Base-by-base conservation (phyloP, 306 rosid genomes). In the Ormosia emarginata region DNA sequence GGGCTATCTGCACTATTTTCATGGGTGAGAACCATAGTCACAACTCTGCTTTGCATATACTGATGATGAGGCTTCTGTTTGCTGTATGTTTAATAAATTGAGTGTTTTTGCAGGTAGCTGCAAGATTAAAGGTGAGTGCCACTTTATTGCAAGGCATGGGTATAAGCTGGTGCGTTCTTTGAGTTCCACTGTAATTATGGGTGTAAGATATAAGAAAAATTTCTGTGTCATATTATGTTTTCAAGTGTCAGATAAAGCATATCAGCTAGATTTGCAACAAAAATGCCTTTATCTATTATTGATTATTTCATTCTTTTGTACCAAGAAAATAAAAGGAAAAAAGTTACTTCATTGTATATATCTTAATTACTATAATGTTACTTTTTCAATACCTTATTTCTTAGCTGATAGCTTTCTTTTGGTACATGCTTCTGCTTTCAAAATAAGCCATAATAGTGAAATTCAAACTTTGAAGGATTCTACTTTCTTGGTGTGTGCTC, bases 1-100 rank as follows among this genome's bases (percentile, higher is more conserved):
- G 99, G 94, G 77, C 86, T 96, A 57, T 94, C 99, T 49, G 98
- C 95, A 47, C 78, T 96, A 7, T 96, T 94, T 86, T 88, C 99
- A 79, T 75, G 89, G 94, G 99, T 96, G 89, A 91, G 98, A 86
- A 85, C 71, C 41, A 8, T 30, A 74, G 46, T 71, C 39, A 17
- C 66, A 63, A 49, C 29, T 83, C 29, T 75, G 34, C 37, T 81
- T 53, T 74, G 39, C 29, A 59, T 57, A 49, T 57, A 65, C 34
- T 39, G 43, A 58, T 79, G 63, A 15, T 75, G 17, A 36, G 18
- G 15, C 49, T 71, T 78, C 69, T 68, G 52, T 78, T 32, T 85
- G 4, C 75, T 64, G 73, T 36, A 55, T 84, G 75, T 90, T 85
- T 87, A 82, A 82, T 67, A 44, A 57, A 52, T 85, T 86, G 50